Conservation (phyloP, 2,329 filamentous ascomycete genomes). For the Diplodia intermedia region DNA sequence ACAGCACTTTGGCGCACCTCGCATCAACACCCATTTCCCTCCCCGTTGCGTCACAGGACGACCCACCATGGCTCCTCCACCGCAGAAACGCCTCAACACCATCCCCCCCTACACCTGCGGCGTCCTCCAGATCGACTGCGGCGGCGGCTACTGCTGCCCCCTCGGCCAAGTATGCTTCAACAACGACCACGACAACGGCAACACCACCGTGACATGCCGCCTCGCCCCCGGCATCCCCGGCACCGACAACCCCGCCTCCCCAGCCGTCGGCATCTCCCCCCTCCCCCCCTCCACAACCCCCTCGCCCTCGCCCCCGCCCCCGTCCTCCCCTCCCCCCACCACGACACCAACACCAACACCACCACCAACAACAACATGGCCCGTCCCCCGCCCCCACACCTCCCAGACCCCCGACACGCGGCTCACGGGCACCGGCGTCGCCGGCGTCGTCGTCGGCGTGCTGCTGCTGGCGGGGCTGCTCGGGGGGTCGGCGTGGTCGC, state of each 20-base stretch:
- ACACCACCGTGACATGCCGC: background rate
- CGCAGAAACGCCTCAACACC: too few relatives aligned
- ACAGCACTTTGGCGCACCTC: background rate
- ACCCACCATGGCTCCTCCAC: background rate
- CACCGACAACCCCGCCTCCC: background rate
- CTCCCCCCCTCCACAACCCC: background rate
- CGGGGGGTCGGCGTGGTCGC: background rate
- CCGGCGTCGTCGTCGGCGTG: slow-evolving; percentile 12
- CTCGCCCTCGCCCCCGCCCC: background rate
- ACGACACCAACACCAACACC: background rate
- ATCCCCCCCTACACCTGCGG: background rate
- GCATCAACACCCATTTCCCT: background rate
- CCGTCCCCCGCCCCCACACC: background rate
- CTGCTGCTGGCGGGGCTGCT: background rate
- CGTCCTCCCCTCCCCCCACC: background rate
- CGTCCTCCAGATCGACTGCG: slow-evolving; percentile 4
- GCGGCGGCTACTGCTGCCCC: slow-evolving; percentile 18
- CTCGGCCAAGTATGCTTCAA: background rate
- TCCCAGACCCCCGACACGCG: too few relatives aligned
- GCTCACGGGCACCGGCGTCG: slow-evolving; percentile 11
- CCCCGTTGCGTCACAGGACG: background rate
- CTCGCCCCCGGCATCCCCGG: background rate
- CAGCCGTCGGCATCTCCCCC: background rate
- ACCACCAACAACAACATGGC: background rate
- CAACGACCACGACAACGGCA: background rate